Conservation (phyloP, 106 monocot genomes). For the Iris macrosiphon region DNA sequence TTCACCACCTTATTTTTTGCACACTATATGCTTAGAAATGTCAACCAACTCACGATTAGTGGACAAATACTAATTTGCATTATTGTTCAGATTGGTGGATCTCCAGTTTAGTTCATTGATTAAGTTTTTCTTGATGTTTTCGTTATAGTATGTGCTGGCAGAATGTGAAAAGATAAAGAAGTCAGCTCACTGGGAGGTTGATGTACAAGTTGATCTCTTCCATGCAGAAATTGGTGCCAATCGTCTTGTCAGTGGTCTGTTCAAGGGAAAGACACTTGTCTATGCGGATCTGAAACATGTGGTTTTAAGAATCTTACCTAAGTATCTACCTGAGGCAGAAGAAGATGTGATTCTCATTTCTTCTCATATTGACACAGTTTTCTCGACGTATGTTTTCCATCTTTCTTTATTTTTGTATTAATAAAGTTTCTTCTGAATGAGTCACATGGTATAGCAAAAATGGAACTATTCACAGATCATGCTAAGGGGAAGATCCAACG, state of each 20-base stretch:
- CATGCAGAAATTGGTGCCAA: constrained; percentile 63
- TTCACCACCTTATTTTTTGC: no score
- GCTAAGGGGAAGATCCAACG: no score
- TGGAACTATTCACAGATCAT: constrained; percentile 2
- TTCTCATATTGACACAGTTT: constrained; percentile 98
- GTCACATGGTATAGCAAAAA: background rate
- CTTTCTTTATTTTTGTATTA: constrained; percentile 3
- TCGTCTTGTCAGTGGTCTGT: constrained; percentile 55
- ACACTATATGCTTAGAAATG: no score
- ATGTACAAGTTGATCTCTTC: constrained; percentile 87
- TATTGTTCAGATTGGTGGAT: no score
- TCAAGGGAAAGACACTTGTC: constrained; percentile 85
- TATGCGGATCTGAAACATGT: constrained; percentile 97
- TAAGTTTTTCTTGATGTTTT: constrained; percentile 14
- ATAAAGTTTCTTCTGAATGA: background rate
- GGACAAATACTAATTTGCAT: no score
- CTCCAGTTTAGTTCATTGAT: constrained; percentile 10
- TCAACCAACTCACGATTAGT: no score
- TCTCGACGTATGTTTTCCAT: constrained; percentile 67
- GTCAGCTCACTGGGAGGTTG: constrained; percentile 98
- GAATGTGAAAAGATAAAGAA: constrained; percentile 72
- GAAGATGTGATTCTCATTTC: constrained; percentile 79
- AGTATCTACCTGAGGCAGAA: constrained; percentile 79
- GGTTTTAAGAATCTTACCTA: constrained; percentile 79
- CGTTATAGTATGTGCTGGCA: constrained; percentile 76